phyloP scores from a whole-genome alignment of 345 rosid species.

The Leavenworthia alabamica region DNA sequence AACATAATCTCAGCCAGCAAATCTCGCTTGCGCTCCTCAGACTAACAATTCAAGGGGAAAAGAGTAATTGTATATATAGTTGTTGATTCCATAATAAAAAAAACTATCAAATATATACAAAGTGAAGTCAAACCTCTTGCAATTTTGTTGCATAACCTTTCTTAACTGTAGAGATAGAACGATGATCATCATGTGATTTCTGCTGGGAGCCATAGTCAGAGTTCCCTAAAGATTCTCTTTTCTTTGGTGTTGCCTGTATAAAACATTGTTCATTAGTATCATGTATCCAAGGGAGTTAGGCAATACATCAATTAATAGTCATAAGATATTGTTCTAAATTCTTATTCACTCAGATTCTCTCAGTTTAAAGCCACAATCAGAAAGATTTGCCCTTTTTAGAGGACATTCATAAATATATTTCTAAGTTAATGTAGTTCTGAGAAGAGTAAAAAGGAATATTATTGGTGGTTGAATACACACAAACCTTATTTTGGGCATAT shows the following conservation, averaged over 20 bases:
- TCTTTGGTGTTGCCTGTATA: slow-evolving; percentile 48
- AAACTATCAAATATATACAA: not conserved
- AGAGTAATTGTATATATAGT: not conserved
- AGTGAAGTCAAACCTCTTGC: slow-evolving; percentile 48
- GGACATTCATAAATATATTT: not conserved
- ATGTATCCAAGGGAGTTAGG: not conserved
- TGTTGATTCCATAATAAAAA: not conserved
- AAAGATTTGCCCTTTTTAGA: not conserved
- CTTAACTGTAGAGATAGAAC: slow-evolving; percentile 39
- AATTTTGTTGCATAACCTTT: slow-evolving; percentile 47
- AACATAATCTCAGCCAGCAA: slow-evolving; percentile 56
- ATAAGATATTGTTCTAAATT: not conserved
- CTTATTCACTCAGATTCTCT: not conserved
- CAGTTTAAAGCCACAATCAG: not conserved
- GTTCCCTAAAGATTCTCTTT: slow-evolving; percentile 33
- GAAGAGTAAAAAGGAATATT: not conserved
- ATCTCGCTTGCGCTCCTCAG: slow-evolving; percentile 70
- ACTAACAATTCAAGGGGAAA: slow-evolving; percentile 39
- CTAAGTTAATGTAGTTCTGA: not conserved
- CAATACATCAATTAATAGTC: not conserved
- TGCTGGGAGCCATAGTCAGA: slow-evolving; percentile 31
- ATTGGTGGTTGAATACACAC: slow-evolving; percentile 1
- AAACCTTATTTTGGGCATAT: slow-evolving; percentile 72
- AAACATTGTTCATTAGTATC: not conserved
- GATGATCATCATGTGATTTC: slow-evolving; percentile 37